Conservation (phyloP, 305 asterid genomes). For the Lippia alba region DNA sequence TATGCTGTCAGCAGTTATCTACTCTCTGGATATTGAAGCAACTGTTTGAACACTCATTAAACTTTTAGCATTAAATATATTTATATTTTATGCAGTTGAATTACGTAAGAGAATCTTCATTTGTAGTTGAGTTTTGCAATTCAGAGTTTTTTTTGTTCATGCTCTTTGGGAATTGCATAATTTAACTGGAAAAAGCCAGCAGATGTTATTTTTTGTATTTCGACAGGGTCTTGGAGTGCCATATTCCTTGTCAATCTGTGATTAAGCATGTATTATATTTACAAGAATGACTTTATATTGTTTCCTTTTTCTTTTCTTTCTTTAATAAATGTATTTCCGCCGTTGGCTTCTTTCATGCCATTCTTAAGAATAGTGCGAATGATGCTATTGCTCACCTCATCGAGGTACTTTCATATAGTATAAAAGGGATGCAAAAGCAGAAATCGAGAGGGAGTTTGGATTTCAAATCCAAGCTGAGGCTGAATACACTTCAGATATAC, state of each 20-base stretch:
- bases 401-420: background rate
- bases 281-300: background rate
- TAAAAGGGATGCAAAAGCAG: background rate
- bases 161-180: background rate
- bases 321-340: background rate
- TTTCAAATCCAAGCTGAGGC: background rate
- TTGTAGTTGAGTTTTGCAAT: background rate
- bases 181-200: background rate
- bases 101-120: background rate
- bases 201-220: background rate
- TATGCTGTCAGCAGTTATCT: background rate
- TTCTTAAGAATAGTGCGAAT: background rate
- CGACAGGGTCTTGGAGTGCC: background rate
- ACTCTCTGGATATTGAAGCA: background rate
- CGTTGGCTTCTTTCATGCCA: background rate
- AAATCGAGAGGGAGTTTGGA: background rate
- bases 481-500: background rate
- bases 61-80: background rate
- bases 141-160: background rate
- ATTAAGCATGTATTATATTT: background rate
- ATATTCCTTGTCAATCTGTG: background rate
- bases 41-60: background rate
- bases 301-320: background rate
- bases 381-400: constrained; percentile 8
- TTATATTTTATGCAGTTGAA: background rate